These are phyloP conservation scores for Hanseniaspora valbyensis DNA, from an alignment of 805 yeast species.

Conservation along the genomic window DNA sequence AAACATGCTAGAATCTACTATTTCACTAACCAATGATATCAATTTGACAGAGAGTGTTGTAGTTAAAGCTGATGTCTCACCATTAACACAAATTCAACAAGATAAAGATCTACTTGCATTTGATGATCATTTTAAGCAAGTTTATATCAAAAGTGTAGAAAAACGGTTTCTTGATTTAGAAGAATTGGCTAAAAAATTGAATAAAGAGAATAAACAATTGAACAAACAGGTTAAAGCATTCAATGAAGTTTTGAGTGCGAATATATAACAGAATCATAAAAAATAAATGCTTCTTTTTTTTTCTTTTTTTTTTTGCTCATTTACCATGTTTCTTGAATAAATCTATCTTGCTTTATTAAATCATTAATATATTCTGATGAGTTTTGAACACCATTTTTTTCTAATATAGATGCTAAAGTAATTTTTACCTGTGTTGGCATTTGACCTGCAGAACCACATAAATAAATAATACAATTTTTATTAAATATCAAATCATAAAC, in stretches of 20 bases:
- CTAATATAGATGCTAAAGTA: slow-evolving; percentile 59
- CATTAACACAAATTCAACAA: slow-evolving; percentile 17
- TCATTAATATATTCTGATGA: slow-evolving; percentile 42
- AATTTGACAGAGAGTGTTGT: slow-evolving; percentile 40
- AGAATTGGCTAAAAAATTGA: slow-evolving; percentile 70
- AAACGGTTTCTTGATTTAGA: slow-evolving; percentile 84
- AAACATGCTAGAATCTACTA: slow-evolving; percentile 30
- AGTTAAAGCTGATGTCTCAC: slow-evolving; percentile 23
- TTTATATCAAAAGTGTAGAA: slow-evolving; percentile 38
- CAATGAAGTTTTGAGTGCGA: background rate
- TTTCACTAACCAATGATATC: slow-evolving; percentile 29
- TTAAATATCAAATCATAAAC: slow-evolving; percentile 46
- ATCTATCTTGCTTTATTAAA: slow-evolving; percentile 56
- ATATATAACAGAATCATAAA: too few relatives aligned
- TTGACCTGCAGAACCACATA: slow-evolving; percentile 88
- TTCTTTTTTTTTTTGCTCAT: background rate
- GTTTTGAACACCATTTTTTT: slow-evolving; percentile 31
- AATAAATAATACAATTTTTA: slow-evolving; percentile 50
- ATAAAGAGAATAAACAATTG: slow-evolving; percentile 53
- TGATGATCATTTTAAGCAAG: slow-evolving; percentile 17
- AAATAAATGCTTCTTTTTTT: too few relatives aligned
- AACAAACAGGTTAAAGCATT: slow-evolving; percentile 26
- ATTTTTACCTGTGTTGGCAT: slow-evolving; percentile 85
- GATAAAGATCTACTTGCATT: slow-evolving; percentile 17
- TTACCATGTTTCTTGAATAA: slow-evolving; percentile 85